A percentile compares a stretch with the other conserved stretches of the same genome.
Evolutionary conservation across 2,329 filamentous ascomycete genomes (phyloP).

Genomic region (Microcyclospora tardicrescens): DNA sequence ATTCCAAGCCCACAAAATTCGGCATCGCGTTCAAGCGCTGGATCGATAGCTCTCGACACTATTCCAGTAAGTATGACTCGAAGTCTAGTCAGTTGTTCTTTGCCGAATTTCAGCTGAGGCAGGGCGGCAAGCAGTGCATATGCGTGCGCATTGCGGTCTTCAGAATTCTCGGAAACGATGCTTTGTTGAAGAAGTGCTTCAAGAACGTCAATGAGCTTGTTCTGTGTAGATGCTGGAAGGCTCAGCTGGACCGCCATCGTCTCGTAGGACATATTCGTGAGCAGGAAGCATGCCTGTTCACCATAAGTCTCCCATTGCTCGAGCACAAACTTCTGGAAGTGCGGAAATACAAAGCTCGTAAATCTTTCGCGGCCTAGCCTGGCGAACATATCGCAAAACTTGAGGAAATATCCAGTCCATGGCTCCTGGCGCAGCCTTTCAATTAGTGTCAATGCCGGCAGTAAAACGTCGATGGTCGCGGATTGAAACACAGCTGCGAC

Average conservation of each 20-base stretch:
- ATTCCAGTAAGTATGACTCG: constrained; percentile 2
- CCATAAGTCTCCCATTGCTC: constrained; percentile 59
- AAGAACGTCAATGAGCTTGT: neutral
- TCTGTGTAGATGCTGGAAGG: neutral
- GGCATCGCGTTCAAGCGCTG: neutral
- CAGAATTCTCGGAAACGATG: neutral
- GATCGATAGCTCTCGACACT: constrained; percentile 6
- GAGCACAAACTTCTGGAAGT: constrained; percentile 74
- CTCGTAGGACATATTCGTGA: neutral
- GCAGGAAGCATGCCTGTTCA: constrained; percentile 26
- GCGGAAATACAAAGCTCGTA: constrained; percentile 60
- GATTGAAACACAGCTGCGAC: constrained; percentile 57
- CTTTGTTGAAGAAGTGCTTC: neutral
- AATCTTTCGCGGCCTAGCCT: constrained; percentile 64
- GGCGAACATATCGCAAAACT: constrained; percentile 72
- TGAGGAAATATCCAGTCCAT: constrained; percentile 61
- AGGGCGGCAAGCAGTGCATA: constrained; percentile 9
- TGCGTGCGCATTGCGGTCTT: constrained; percentile 3
- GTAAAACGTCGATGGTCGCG: constrained; percentile 65
- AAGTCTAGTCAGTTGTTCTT: constrained; percentile 1
- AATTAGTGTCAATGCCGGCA: constrained; percentile 55
- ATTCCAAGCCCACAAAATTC: constrained; percentile 8
- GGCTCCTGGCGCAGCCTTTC: constrained; percentile 51
- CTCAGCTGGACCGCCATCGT: neutral
- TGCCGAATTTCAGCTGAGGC: constrained; percentile 8